phyloP scores from a whole-genome alignment of 2,329 filamentous ascomycete genomes.

The Fusarium temperatum region DNA sequence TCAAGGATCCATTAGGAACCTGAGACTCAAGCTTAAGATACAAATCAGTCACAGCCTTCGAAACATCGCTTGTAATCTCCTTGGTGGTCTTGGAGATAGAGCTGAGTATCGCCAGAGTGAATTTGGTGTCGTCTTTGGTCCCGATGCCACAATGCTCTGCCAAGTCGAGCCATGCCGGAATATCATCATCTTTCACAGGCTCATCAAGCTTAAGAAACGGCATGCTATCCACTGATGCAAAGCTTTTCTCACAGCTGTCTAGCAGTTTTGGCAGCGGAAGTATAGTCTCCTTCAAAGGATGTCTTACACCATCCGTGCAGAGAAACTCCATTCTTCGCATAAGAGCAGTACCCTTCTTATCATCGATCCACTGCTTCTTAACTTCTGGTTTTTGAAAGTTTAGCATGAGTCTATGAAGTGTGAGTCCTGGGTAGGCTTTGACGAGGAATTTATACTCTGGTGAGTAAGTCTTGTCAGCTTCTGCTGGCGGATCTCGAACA shows the following conservation, averaged over 20 bases:
- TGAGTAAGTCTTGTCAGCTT: background rate
- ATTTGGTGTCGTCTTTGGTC: background rate
- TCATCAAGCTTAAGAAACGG: background rate
- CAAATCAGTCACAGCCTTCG: background rate
- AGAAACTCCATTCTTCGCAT: background rate
- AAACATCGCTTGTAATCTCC: background rate
- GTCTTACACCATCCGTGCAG: background rate
- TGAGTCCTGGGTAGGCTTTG: background rate
- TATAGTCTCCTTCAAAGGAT: background rate
- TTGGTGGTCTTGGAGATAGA: background rate
- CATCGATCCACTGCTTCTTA: background rate
- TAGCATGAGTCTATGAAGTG: background rate
- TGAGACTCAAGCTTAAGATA: background rate
- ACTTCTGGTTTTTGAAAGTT: background rate
- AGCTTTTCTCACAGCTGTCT: background rate
- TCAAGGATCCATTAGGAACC: background rate
- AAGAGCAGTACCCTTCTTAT: background rate
- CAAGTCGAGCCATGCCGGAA: background rate
- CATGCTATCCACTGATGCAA: background rate
- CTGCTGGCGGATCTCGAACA: background rate
- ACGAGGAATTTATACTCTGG: background rate
- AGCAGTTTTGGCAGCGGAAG: background rate
- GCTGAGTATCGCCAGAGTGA: background rate
- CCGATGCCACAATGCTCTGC: background rate
- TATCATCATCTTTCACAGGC: background rate